Percentiles rank a stretch among this genome's conserved stretches.
Conservation (phyloP, 2,329 filamentous ascomycete genomes). For the Colletotrichum spaethianum region DNA sequence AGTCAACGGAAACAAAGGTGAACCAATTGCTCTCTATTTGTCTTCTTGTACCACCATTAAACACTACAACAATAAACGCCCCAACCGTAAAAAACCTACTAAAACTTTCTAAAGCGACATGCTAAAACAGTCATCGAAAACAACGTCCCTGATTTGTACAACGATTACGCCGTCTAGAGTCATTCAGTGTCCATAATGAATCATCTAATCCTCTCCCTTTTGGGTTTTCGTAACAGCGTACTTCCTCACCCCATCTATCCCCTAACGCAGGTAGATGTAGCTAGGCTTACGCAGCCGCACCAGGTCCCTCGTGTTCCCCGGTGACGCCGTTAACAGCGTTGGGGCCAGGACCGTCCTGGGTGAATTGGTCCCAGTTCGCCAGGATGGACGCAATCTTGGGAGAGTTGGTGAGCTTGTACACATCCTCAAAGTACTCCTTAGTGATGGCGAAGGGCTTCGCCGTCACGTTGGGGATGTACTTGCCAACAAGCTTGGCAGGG, state of each 20-base stretch:
- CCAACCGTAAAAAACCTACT: conserved; percentile 3
- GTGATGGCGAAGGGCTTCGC: conserved; percentile 95
- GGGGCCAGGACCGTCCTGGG: conserved; percentile 61
- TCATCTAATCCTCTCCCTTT: conserved; percentile 15
- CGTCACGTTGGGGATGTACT: conserved; percentile 99
- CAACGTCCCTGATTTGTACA: conserved; percentile 34
- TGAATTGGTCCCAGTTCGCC: conserved; percentile 87
- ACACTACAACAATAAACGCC: conserved; percentile 28
- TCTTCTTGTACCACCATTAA: conserved; percentile 32
- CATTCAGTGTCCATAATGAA: conserved; percentile 28
- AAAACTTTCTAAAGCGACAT: conserved; percentile 30
- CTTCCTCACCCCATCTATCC: conserved; percentile 34
- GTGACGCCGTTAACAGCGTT: conserved; percentile 55
- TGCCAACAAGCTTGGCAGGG: conserved; percentile 94
- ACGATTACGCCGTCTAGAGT: conserved; percentile 39
- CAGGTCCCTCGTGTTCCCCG: conserved; percentile 56
- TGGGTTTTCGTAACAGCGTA: conserved; percentile 24
- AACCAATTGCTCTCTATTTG: conserved; percentile 37
- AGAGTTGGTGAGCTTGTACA: conserved; percentile 92
- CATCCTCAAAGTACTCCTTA: conserved; percentile 99
- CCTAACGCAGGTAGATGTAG: conserved; percentile 35
- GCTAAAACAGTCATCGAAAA: conserved; percentile 33
- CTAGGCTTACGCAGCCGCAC: conserved; percentile 55
- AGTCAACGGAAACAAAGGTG: not conserved
- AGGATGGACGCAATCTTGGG: conserved; percentile 83